phyloP scores from a whole-genome alignment of 2,329 filamentous ascomycete species.

The Fusarium bulbicola region DNA sequence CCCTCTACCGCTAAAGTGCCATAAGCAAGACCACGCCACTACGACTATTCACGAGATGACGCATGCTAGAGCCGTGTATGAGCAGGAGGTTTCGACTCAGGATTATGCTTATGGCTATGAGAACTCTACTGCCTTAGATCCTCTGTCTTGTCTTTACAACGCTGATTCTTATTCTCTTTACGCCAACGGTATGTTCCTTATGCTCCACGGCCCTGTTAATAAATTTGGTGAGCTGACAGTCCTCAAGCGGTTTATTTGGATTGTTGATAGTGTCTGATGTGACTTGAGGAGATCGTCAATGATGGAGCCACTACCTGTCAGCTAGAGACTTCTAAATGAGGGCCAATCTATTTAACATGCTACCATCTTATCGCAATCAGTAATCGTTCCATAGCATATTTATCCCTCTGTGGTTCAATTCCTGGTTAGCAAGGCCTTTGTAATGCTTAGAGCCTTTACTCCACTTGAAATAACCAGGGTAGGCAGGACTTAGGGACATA shows the following conservation, averaged over 20 bases:
- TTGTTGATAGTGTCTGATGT: not conserved
- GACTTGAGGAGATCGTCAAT: accelerated
- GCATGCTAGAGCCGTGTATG: conserved; percentile 26
- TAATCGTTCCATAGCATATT: too few species aligned
- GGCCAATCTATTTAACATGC: accelerated
- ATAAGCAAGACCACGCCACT: conserved; percentile 36
- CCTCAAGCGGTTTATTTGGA: conserved; percentile 7
- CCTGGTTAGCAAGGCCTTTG: too few species aligned
- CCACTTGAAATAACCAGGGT: accelerated
- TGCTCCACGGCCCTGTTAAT: accelerated
- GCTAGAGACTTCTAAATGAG: accelerated
- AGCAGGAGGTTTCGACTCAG: conserved; percentile 17
- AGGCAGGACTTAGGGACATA: too few species aligned
- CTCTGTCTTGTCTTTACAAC: conserved; percentile 23
- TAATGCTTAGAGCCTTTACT: too few species aligned
- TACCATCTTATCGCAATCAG: too few species aligned
- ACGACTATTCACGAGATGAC: conserved; percentile 36
- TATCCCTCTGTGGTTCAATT: accelerated
- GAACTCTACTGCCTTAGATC: conserved; percentile 30
- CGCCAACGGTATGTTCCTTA: conserved; percentile 19
- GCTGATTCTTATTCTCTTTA: conserved; percentile 31
- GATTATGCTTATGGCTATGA: conserved; percentile 35
- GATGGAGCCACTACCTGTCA: accelerated
- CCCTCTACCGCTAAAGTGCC: conserved; percentile 13
- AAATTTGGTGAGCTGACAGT: not conserved